Base-by-base conservation (phyloP, 371 early-diverging fungal species). In the Actinomortierella wolfii region DNA sequence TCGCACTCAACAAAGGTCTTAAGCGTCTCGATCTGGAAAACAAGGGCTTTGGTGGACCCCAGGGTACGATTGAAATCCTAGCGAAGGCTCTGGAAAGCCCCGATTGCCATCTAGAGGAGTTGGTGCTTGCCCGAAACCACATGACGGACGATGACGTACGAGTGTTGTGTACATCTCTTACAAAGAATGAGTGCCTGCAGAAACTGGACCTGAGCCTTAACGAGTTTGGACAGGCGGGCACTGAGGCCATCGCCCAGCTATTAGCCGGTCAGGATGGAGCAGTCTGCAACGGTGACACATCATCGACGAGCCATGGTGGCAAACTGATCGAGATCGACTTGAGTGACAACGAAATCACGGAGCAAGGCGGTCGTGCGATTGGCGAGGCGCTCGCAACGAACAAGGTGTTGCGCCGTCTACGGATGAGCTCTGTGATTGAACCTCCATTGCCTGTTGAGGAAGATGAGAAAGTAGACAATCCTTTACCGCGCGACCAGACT, bases 1-100 rank as follows among this genome's bases (percentile, higher is more conserved):
- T 86, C 21, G 83, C 83, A 7, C 78, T 65, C 18, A 84, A 83
- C 52, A 77, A 79, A 59, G 83, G 84, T 0, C 41, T 86, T 42
- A 40, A 54, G 26, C 78, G 77, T n/a, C 51, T 86, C 1, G 85
- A 86, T 75, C 63, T 83, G 47, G 86, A 86, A 54, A 84, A 84
- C 59, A 86, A 86, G 57, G 83, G 83, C 0, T 50, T 86, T 1
- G 69, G 63, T 15, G 63, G 67, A 45, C 20, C 48, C 50, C 21
- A 51, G 59, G n/a, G 47, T 14, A 40, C 55, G 3, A 51, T 23
- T 17, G 23, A 15, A 2, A 20, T 64, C n/a, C 26, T 78, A 15
- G 68, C 76, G 2, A 61, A 63, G 11, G 59, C 66, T 8, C 28
- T 82, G 15, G 45, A 54, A 1, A 78, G 79, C 48, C 73, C 80